A percentile compares a stretch with the other conserved stretches of the same genome.
Conservation (phyloP, 371 early-diverging fungal species). For the Dentiscutata heterogama region DNA sequence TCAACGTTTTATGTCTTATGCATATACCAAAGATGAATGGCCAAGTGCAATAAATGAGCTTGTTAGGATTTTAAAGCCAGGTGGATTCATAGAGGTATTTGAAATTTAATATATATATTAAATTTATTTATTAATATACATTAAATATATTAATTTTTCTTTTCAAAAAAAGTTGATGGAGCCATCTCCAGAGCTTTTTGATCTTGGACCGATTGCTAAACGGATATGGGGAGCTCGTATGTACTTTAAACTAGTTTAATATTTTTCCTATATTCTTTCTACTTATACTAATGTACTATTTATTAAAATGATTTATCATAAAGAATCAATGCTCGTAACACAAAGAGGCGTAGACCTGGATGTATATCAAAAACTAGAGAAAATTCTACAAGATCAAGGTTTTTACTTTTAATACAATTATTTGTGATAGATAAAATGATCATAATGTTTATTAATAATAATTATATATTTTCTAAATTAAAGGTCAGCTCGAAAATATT, state of each 20-base stretch:
- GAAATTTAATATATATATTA: not conserved
- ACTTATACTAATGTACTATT: too few species aligned
- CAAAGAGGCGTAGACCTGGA: too few species aligned
- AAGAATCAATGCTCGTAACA: not conserved
- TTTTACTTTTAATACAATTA: not conserved
- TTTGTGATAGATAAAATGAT: not conserved
- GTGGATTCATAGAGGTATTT: constrained; percentile 4
- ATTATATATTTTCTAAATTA: not conserved
- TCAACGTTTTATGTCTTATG: constrained; percentile 53
- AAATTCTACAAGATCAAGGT: too few species aligned
- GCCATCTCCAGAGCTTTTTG: not conserved
- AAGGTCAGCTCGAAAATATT: not conserved
- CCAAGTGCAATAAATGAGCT: not conserved
- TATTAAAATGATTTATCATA: not conserved
- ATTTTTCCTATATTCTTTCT: not conserved
- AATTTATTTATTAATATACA: not conserved
- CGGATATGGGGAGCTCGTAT: not conserved
- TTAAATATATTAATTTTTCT: not conserved
- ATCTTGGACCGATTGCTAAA: not conserved
- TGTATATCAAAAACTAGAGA: too few species aligned
- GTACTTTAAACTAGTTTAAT: not conserved
- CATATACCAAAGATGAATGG: constrained; percentile 48
- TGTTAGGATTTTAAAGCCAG: constrained; percentile 13
- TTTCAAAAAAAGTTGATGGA: not conserved
- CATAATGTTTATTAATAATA: not conserved